Evolutionary conservation across 352 stramenopile genomes (phyloP), one percentile per base, ranked within the genome.

Genomic region (Lagenidium sp.): DNA sequence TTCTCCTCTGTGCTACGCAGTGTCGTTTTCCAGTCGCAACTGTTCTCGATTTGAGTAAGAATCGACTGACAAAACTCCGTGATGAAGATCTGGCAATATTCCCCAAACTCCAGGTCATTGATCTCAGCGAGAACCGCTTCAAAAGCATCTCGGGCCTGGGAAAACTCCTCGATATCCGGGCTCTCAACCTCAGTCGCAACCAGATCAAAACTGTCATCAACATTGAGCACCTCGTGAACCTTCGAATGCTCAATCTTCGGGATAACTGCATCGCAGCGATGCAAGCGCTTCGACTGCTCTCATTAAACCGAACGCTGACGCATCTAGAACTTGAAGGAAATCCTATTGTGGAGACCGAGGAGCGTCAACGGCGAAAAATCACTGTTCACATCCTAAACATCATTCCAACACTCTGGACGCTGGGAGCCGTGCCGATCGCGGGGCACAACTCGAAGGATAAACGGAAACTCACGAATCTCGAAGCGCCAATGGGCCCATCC

Each of bases 321-420:
- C 71, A 87, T 31, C 49, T 92, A 16, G 66, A 89, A 50, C 49
- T 92, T n/a, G 74, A 88, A 21, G 72, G 67, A 4, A 92, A 92
- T 34, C 60, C 77, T 4, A 44, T 92, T 12, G 63, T 90, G 2
- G 59, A 73, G 31, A 80, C 62, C 0, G 69, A 89, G 30, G 73
- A 85, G 18, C 63, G 66, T 6, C 71, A 85, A 39, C 71, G 67
- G 4, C 62, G 76, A 13, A 81, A 81, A 41, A 71, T 82, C 28
- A 81, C 78, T 15, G 69, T 79, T n/a, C 65, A 90, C n/a, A 55
- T 92, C 2, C 44, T 85, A 6, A 92, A 92, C 50, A 60, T 92
- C 12, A 47, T 92, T 13, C 77, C 80, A 31, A 76, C 53, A 19
- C 50, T 92, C 13, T 52, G 56, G 26, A 81, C 67, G 0, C 46